A percentile compares a stretch with the other conserved stretches of the same genome.
Conservation (phyloP, 495 filamentous ascomycete genomes). For the Penicillium tannophilum region DNA sequence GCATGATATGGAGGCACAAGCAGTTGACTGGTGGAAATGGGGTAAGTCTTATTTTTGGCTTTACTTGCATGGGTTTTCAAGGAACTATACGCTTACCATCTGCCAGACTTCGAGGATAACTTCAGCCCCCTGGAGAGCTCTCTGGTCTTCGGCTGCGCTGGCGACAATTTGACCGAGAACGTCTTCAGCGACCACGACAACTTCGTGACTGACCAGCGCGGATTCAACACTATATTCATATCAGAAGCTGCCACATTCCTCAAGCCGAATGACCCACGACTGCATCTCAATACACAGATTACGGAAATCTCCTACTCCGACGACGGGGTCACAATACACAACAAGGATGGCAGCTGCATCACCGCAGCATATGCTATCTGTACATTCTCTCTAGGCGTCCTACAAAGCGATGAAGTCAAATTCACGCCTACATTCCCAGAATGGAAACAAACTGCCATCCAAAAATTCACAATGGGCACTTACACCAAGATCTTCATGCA, state of each 20-base stretch:
- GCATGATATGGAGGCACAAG: conserved; percentile 59
- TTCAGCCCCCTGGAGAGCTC: conserved; percentile 53
- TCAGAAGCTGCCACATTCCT: conserved; percentile 65
- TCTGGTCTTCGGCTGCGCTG: conserved; percentile 47
- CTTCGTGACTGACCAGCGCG: conserved; percentile 67
- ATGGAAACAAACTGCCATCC: conserved; percentile 70
- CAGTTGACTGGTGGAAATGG: conserved; percentile 67
- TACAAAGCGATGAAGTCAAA: conserved; percentile 63
- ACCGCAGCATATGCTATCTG: conserved; percentile 61
- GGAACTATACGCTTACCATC: conserved; percentile 7
- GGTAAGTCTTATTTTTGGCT: conserved; percentile 24
- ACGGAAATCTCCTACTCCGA: conserved; percentile 58
- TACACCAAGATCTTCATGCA: conserved; percentile 83
- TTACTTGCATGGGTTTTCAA: not conserved
- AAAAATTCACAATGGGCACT: conserved; percentile 70
- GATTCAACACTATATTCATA: conserved; percentile 65
- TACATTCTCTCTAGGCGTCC: conserved; percentile 68
- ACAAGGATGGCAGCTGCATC: conserved; percentile 59
- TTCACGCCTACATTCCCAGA: conserved; percentile 65
- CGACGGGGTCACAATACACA: conserved; percentile 59
- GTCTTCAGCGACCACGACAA: conserved; percentile 62
- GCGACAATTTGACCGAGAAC: conserved; percentile 50
- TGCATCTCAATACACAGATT: conserved; percentile 64
- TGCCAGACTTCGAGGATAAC: conserved; percentile 57
- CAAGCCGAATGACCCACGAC: conserved; percentile 53